Conservation (phyloP, 2,329 filamentous ascomycete genomes). For the Hypoxylon sp. region DNA sequence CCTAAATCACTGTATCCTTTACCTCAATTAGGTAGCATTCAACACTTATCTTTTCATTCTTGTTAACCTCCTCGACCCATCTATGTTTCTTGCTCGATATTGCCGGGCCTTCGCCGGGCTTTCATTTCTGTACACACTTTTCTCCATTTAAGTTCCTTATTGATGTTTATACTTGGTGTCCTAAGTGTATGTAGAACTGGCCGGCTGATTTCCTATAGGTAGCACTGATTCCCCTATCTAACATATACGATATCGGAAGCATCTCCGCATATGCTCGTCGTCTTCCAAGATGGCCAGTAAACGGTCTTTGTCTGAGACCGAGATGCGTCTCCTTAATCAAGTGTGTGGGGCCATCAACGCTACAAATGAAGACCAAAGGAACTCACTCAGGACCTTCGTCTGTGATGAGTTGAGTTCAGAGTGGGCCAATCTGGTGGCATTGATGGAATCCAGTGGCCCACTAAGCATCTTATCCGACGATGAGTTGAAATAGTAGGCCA, state of each 20-base stretch:
- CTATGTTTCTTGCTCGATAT: not conserved
- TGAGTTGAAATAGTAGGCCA: constrained; percentile 41
- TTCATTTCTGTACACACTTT: not conserved
- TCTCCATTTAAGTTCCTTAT: not conserved
- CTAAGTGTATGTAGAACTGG: not conserved
- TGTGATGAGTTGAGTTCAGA: constrained; percentile 29
- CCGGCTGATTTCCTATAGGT: not conserved
- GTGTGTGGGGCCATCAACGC: constrained; percentile 33
- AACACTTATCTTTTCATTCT: not conserved
- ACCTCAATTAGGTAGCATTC: no score
- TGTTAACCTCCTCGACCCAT: not conserved
- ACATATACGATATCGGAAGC: not conserved
- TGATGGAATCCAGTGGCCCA: constrained; percentile 36
- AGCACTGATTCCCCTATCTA: not conserved
- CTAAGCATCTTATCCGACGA: constrained; percentile 38
- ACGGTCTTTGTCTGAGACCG: constrained; percentile 23
- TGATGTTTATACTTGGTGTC: not conserved
- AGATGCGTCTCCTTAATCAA: constrained; percentile 39
- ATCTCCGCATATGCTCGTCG: not conserved
- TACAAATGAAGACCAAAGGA: constrained; percentile 29
- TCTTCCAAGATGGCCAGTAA: constrained; percentile 29
- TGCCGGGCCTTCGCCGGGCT: not conserved
- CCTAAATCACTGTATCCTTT: not conserved
- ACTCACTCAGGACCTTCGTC: constrained; percentile 30
- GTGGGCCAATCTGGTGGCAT: constrained; percentile 27